These are phyloP conservation scores for Penicillium paneum DNA, from an alignment of 2,329 filamentous ascomycete genomes.

Conservation along the genomic window DNA sequence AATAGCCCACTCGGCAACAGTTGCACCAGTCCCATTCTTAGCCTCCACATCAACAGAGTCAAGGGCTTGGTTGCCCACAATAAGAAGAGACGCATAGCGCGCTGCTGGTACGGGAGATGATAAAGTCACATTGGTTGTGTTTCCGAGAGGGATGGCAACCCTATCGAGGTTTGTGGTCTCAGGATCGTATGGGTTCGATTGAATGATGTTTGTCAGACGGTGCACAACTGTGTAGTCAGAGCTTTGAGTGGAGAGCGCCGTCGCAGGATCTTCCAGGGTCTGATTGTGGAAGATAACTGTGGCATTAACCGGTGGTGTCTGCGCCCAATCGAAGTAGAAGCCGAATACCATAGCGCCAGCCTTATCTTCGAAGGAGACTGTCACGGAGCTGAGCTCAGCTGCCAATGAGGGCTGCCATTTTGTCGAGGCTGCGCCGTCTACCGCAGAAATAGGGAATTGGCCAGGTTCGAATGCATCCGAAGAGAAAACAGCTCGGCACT, in stretches of 20 bases:
- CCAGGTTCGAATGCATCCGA: slow-evolving; percentile 54
- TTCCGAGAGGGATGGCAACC: slow-evolving; percentile 39
- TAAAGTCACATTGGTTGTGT: slow-evolving; percentile 43
- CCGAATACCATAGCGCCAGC: slow-evolving; percentile 34
- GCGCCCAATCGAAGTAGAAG: slow-evolving; percentile 60
- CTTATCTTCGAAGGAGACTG: slow-evolving; percentile 51
- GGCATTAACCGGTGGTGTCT: slow-evolving; percentile 53
- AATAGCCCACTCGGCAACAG: slow-evolving; percentile 49
- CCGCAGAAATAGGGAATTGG: slow-evolving; percentile 65
- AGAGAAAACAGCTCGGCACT: slow-evolving; percentile 58
- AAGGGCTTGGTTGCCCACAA: slow-evolving; percentile 44
- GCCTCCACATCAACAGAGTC: slow-evolving; percentile 27
- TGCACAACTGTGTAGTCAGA: slow-evolving; percentile 24
- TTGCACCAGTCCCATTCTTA: slow-evolving; percentile 43
- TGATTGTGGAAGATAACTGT: slow-evolving; percentile 56
- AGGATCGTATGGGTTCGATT: slow-evolving; percentile 40
- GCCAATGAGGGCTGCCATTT: slow-evolving; percentile 61
- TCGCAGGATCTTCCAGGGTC: slow-evolving; percentile 27
- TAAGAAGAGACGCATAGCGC: slow-evolving; percentile 43
- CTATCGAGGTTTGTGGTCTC: slow-evolving; percentile 30
- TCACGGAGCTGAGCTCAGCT: slow-evolving; percentile 53
- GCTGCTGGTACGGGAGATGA: slow-evolving; percentile 32
- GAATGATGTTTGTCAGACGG: slow-evolving; percentile 29
- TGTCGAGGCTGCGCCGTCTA: slow-evolving; percentile 64
- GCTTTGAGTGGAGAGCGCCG: slow-evolving; percentile 8